Evolutionary conservation across 345 rosid genomes (phyloP), one percentile per base, ranked within the genome.

Genomic region (Arabis hirsuta): DNA sequence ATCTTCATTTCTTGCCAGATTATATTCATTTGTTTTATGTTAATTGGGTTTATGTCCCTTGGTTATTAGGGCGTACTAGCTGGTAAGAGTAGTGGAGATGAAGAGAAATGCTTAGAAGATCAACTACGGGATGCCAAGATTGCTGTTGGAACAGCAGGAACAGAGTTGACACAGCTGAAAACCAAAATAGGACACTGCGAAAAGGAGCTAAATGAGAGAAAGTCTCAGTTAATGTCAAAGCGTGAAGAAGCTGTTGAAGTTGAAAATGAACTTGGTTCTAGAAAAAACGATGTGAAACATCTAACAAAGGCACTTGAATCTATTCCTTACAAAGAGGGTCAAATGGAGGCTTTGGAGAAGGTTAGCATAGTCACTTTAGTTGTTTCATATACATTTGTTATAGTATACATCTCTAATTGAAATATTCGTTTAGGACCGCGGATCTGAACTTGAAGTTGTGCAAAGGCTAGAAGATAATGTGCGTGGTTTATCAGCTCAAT

Each of bases 41-140:
- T 73, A 41, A 65, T 65, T 42, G 13, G 16, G 42, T 44, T 62
- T 62, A 68, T 78, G 14, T 45, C 60, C 47, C 74, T 53, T 57
- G 75, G 65, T 69, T 56, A 43, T 64, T 73, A 95, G 98, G 99
- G 98, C 27, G 86, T 95, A 55, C 82, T 91, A 63, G 97, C 94
- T 85, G 99, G 99, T 39, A 95, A 95, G 78, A 91, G 96, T 77
- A 88, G 83, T 72, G 97, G 96, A 22, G 83, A 84, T 77, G 99
- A 95, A 75, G 99, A 91, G 70, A 95, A 95, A 78, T 95, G 99
- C 85, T 88, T 95, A 62, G 93, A 95, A 78, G 98, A 95, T 84
- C 99, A 95, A 81, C 83, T 95, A 56, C 85, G 76, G 68, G 99
- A 91, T 81, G 98, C 98, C 47, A 95, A 88, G 74, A 79, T 87